Percentiles rank a stretch among this genome's conserved stretches.
These are phyloP conservation scores for Eragrostis nindensis DNA, from an alignment of 176 grass and related monocot genomes.

Conservation along the genomic window DNA sequence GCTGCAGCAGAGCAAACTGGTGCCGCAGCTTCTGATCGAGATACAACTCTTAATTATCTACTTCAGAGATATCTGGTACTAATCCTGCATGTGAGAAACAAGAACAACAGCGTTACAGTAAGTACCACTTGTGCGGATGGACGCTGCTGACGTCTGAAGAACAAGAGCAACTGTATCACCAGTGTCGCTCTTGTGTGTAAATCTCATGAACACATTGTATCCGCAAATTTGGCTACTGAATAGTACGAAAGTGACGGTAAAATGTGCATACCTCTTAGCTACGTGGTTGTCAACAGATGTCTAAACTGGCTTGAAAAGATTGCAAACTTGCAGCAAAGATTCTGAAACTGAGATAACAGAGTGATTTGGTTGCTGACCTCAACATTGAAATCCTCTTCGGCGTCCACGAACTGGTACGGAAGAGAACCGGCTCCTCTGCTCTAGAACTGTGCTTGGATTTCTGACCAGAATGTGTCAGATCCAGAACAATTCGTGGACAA, in stretches of 20 bases:
- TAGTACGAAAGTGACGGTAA: neutral
- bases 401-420: neutral
- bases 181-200: neutral
- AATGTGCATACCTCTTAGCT: neutral
- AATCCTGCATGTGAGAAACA: neutral
- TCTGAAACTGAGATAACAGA: neutral
- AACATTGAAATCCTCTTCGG: conserved; percentile 36
- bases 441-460: conserved; percentile 36
- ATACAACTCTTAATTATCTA: neutral
- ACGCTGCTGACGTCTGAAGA: neutral
- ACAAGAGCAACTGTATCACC: neutral
- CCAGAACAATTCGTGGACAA: conserved; percentile 44
- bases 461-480: conserved; percentile 59
- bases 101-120: neutral
- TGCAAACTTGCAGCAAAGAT: neutral
- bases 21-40: neutral
- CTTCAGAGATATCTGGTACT: conserved; percentile 1
- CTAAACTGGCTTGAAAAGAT: neutral
- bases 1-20: neutral
- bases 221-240: neutral
- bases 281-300: neutral
- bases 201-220: neutral
- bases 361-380: conserved; percentile 25
- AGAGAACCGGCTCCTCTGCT: neutral
- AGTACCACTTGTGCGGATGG: neutral